phyloP scores from a whole-genome alignment of 1,284 basidiomycete species.

The Ceratobasidium sp. region DNA sequence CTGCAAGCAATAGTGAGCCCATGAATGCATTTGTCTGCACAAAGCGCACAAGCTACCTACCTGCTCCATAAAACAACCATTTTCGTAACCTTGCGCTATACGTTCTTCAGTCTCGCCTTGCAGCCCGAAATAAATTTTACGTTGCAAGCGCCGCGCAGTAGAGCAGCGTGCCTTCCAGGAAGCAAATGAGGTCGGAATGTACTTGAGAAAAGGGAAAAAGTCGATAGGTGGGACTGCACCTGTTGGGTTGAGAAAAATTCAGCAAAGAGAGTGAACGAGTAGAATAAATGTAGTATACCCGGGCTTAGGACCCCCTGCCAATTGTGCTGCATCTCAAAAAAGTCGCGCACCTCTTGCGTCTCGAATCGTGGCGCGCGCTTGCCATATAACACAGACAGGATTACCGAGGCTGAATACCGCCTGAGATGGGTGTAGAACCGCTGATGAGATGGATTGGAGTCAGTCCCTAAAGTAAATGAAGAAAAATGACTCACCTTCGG shows the following conservation, averaged over 20 bases:
- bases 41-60: background rate
- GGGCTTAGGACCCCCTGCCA: background rate
- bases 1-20: too few species aligned
- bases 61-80: constrained; percentile 47
- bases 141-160: constrained; percentile 51
- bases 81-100: constrained; percentile 47
- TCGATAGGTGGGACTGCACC: constrained; percentile 56
- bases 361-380: constrained; percentile 16
- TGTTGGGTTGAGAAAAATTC: constrained; percentile 4
- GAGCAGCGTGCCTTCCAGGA: constrained; percentile 53
- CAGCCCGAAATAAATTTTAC: constrained; percentile 50
- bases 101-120: constrained; percentile 47
- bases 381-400: constrained; percentile 31
- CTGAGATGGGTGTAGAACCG: constrained; percentile 7
- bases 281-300: background rate
- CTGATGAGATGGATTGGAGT: background rate
- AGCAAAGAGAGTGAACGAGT: constrained; percentile 2
- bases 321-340: background rate
- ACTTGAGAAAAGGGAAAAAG: constrained; percentile 54
- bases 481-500: constrained; percentile 55
- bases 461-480: too few species aligned
- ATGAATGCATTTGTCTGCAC: too few species aligned
- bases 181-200: constrained; percentile 55
- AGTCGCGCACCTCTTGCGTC: background rate
- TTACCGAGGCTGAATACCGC: constrained; percentile 10